Conservation (phyloP, 192 early-diverging fungal genomes). For the Coemansia sp. region DNA sequence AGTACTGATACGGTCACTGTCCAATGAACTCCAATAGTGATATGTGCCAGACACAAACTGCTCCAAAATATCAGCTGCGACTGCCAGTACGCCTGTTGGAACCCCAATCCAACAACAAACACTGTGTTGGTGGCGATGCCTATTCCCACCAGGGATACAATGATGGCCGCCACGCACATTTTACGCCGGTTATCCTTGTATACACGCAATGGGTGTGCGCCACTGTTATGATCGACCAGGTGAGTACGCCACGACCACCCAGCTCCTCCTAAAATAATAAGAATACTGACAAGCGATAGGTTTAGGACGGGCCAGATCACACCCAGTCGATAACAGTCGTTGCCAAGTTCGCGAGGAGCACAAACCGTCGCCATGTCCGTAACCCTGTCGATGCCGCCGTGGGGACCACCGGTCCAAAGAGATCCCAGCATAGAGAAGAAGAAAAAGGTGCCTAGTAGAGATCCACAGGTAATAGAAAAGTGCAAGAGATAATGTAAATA, state of each 20-base stretch:
- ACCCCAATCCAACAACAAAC: not conserved
- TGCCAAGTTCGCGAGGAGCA: slow-evolving; percentile 5
- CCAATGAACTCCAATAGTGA: not conserved
- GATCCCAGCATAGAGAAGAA: not conserved
- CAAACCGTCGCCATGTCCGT: not conserved
- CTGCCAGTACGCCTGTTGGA: slow-evolving; percentile 33
- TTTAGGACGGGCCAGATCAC: slow-evolving; percentile 29
- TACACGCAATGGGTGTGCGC: not conserved
- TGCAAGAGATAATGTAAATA: not conserved
- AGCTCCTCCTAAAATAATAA: not conserved
- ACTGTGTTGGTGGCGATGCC: not conserved
- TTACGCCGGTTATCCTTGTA: slow-evolving; percentile 5
- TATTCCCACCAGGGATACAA: not conserved
- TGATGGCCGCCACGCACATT: slow-evolving; percentile 3
- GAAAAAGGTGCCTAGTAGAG: not conserved
- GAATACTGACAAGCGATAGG: not conserved
- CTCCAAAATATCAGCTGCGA: slow-evolving; percentile 21
- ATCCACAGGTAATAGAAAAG: not conserved
- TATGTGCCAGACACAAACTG: not conserved
- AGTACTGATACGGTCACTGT: not conserved
- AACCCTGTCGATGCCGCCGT: not conserved
- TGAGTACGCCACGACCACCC: not conserved
- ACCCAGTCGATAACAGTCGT: slow-evolving; percentile 43
- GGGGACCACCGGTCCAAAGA: not conserved
- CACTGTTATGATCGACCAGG: not conserved